These are phyloP conservation scores for Candida insectalens DNA, from an alignment of 805 yeast species.

Conservation along the genomic window DNA sequence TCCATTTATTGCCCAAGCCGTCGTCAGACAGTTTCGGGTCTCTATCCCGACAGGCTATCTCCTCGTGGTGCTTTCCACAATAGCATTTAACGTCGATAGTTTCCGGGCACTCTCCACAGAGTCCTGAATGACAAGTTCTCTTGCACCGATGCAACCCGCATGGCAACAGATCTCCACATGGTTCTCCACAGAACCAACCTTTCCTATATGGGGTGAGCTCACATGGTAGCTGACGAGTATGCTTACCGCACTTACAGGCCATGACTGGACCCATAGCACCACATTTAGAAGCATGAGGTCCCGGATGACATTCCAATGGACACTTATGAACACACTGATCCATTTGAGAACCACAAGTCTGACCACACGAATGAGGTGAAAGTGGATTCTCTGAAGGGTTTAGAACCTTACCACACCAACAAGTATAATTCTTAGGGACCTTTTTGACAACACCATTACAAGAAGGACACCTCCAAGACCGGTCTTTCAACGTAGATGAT, in stretches of 20 bases:
- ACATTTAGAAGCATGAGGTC: slow-evolving; percentile 71
- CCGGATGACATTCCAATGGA: slow-evolving; percentile 74
- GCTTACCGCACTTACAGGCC: slow-evolving; percentile 67
- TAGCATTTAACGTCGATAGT: slow-evolving; percentile 48
- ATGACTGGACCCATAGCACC: slow-evolving; percentile 67
- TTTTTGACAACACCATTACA: slow-evolving; percentile 44
- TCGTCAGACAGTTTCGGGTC: slow-evolving; percentile 25
- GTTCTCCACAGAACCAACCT: slow-evolving; percentile 60
- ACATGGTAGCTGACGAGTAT: slow-evolving; percentile 60
- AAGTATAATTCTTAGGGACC: slow-evolving; percentile 50
- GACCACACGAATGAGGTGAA: slow-evolving; percentile 84
- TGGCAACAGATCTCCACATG: slow-evolving; percentile 56
- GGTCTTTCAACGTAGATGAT: slow-evolving; percentile 47
- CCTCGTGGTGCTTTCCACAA: slow-evolving; percentile 49
- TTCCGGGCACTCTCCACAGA: slow-evolving; percentile 67
- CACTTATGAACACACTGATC: slow-evolving; percentile 65
- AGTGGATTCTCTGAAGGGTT: slow-evolving; percentile 53
- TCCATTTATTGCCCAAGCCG: slow-evolving; percentile 25
- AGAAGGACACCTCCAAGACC: slow-evolving; percentile 80
- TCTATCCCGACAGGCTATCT: slow-evolving; percentile 35
- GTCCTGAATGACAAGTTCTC: slow-evolving; percentile 63
- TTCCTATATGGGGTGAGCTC: slow-evolving; percentile 53
- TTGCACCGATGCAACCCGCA: slow-evolving; percentile 64
- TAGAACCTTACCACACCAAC: slow-evolving; percentile 83
- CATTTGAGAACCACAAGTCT: slow-evolving; percentile 55